Percentiles rank a stretch among this genome's conserved stretches.
Conservation (phyloP, 2,329 filamentous ascomycete genomes). For the Monosporascus sp. region DNA sequence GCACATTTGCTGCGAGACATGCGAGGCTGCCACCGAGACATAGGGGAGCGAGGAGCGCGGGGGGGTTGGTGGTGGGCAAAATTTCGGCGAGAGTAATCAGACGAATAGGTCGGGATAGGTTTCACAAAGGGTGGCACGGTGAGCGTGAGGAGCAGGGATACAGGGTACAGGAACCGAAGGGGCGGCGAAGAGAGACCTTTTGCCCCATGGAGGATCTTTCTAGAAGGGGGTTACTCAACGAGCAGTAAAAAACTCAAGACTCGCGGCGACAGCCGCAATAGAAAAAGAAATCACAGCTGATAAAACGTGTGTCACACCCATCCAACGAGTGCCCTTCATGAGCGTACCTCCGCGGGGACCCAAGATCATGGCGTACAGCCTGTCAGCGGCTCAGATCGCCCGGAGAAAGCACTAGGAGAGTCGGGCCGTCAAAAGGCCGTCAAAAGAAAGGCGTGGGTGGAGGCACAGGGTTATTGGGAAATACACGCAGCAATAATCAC, state of each 20-base stretch:
- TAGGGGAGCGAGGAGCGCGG: constrained; percentile 5
- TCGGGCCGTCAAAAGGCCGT: no score
- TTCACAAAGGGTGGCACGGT: neutral
- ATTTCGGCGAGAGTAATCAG: neutral
- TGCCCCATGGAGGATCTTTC: no score
- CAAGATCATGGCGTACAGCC: neutral
- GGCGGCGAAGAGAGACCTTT: neutral
- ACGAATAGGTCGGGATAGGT: neutral
- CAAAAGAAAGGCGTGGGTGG: neutral
- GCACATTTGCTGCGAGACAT: constrained; percentile 48
- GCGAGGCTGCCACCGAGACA: constrained; percentile 35
- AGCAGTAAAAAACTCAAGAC: neutral
- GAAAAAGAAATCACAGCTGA: neutral
- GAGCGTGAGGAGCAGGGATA: neutral
- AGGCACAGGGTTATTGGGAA: neutral
- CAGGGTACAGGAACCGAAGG: neutral
- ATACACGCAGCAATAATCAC: neutral
- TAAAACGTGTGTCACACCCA: neutral
- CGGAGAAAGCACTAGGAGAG: no score
- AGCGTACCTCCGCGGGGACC: neutral
- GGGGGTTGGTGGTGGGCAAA: neutral
- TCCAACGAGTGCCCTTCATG: neutral
- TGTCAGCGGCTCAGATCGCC: neutral
- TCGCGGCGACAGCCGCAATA: neutral
- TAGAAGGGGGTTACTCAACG: no score